Percentiles rank a stretch among this genome's conserved stretches.
phyloP scores from a whole-genome alignment of 768 basidiomycete species.

The Terana coerulea region DNA sequence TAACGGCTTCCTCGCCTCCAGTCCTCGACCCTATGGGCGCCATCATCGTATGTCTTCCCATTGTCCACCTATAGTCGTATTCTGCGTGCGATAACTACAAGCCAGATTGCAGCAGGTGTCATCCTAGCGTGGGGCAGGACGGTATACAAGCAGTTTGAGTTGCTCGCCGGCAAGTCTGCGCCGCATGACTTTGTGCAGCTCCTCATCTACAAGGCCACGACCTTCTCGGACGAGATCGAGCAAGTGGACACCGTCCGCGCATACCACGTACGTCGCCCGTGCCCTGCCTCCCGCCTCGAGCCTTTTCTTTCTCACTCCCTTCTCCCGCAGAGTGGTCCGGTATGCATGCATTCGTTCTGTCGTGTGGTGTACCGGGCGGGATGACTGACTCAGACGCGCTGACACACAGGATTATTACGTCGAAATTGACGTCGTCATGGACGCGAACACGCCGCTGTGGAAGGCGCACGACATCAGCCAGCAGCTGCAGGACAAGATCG shows the following conservation, averaged over 20 bases:
- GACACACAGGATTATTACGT: conserved; percentile 76
- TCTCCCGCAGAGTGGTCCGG: conserved; percentile 64
- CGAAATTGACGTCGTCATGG: conserved; percentile 94
- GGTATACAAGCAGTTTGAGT: conserved; percentile 75
- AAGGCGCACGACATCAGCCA: conserved; percentile 86
- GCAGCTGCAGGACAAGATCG: conserved; percentile 83
- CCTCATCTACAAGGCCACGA: conserved; percentile 87
- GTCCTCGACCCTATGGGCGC: conserved; percentile 79
- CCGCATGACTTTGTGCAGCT: conserved; percentile 88
- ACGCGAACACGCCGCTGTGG: conserved; percentile 83
- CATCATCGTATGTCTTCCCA: conserved; percentile 53
- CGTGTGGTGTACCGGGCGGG: not conserved
- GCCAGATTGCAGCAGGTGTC: conserved; percentile 74
- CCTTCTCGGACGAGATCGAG: conserved; percentile 82
- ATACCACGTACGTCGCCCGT: conserved; percentile 66
- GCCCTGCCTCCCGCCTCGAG: not conserved
- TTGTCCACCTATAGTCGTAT: too few relatives aligned
- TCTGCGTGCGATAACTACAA: not conserved
- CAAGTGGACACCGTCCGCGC: conserved; percentile 90
- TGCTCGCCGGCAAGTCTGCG: conserved; percentile 89
- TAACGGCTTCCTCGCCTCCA: conserved; percentile 25
- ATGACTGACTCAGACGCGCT: not conserved
- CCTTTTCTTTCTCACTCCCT: conserved; percentile 11
- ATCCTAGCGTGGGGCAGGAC: conserved; percentile 76
- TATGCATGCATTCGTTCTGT: conserved; percentile 28